phyloP scores from a whole-genome alignment of 169 alveolate species.

The Babesia gibsoni region DNA sequence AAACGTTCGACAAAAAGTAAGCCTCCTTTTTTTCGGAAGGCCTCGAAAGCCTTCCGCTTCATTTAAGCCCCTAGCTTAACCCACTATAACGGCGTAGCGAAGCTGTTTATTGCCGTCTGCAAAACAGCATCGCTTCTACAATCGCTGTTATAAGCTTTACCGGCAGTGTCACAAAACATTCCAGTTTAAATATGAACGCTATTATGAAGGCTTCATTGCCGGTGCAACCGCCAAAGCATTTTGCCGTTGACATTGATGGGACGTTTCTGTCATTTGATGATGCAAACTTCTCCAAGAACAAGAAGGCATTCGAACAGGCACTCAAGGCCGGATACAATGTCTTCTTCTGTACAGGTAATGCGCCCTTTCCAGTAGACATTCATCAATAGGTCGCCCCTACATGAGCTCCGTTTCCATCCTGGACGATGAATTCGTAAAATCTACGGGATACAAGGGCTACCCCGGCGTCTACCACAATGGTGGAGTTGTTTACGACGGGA shows the following conservation, averaged over 20 bases:
- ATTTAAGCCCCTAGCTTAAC: not conserved
- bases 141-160: not conserved
- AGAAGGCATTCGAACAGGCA: conserved; percentile 25
- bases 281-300: conserved; percentile 5
- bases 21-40: not conserved
- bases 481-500: conserved; percentile 38
- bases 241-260: conserved; percentile 61
- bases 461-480: conserved; percentile 66
- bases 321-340: conserved; percentile 18
- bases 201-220: not conserved
- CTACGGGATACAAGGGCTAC: conserved; percentile 53
- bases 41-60: not conserved
- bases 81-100: not conserved
- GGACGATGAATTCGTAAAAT: conserved; percentile 26
- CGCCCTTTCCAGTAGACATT: not conserved
- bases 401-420: conserved; percentile 7
- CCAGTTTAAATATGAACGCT: not conserved
- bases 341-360: conserved; percentile 64
- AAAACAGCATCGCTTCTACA: not conserved
- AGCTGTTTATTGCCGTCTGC: not conserved
- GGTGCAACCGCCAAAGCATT: conserved; percentile 23
- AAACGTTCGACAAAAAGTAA: no score
- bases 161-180: not conserved
- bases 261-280: conserved; percentile 36
- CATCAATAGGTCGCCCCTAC: conserved; percentile 45